A percentile compares a stretch with the other conserved stretches of the same genome.
Conservation (phyloP, 2,329 filamentous ascomycete genomes). For the Davidsoniella virescens region DNA sequence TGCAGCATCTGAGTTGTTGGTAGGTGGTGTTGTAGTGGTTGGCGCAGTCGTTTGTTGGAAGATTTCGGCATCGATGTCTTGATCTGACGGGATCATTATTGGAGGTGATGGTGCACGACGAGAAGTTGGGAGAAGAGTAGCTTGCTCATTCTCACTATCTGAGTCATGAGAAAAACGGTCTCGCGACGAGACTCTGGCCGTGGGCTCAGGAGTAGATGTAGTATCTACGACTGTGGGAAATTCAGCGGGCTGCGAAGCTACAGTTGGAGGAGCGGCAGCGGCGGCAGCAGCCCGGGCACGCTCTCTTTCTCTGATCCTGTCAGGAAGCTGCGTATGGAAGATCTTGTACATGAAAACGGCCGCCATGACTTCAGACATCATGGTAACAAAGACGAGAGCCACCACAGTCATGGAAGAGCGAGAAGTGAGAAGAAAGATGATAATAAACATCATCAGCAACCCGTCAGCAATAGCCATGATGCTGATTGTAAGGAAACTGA, state of each 20-base stretch:
- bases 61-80: constrained; percentile 47
- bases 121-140: constrained; percentile 4
- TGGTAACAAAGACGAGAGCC: constrained; percentile 32
- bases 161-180: constrained; percentile 8
- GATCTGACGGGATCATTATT: constrained; percentile 46
- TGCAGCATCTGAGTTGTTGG: constrained; percentile 19
- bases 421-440: constrained; percentile 12
- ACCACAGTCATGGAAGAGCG: constrained; percentile 36
- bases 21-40: neutral
- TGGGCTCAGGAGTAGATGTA: constrained; percentile 14
- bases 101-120: constrained; percentile 19
- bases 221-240: constrained; percentile 20
- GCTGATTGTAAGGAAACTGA: constrained; percentile 48
- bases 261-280: neutral
- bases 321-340: constrained; percentile 38
- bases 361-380: constrained; percentile 41
- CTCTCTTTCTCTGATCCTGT: constrained; percentile 35
- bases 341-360: constrained; percentile 43
- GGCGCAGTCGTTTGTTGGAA: constrained; percentile 20
- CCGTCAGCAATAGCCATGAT: constrained; percentile 34
- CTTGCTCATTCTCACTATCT: constrained; percentile 3
- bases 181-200: constrained; percentile 11
- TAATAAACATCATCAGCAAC: constrained; percentile 25
- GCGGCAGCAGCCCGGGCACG: constrained; percentile 14
- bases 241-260: neutral